A percentile compares a stretch with the other conserved stretches of the same genome.
These are phyloP conservation scores for Mortierella claussenii DNA, from an alignment of 192 early-diverging fungal species.

Conservation along the genomic window DNA sequence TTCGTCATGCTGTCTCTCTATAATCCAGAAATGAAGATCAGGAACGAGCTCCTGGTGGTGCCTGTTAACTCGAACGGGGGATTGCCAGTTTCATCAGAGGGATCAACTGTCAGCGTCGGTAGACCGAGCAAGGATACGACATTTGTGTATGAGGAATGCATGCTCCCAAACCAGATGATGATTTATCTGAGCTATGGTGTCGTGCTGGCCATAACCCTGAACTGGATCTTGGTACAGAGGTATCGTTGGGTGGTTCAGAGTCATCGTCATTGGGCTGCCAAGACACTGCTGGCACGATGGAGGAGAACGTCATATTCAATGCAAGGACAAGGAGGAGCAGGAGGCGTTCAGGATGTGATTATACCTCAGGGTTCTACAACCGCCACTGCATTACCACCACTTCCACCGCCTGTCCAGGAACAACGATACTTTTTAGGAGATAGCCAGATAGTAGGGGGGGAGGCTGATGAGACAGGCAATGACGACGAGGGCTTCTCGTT, in stretches of 20 bases:
- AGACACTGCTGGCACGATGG: constrained; percentile 16
- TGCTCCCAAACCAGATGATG: constrained; percentile 73
- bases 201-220: constrained; percentile 19
- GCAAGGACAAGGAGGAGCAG: too few relatives aligned
- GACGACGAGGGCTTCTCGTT: background rate
- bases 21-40: constrained; percentile 13
- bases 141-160: constrained; percentile 65
- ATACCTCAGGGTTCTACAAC: constrained; percentile 13
- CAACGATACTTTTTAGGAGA: background rate
- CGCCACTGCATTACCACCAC: constrained; percentile 4
- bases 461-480: background rate
- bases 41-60: constrained; percentile 2
- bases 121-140: constrained; percentile 19
- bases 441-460: too few relatives aligned
- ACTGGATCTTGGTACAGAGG: constrained; percentile 32
- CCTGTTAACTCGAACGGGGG: constrained; percentile 27
- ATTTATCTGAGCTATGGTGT: constrained; percentile 57
- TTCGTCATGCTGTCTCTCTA: constrained; percentile 52
- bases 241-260: constrained; percentile 24
- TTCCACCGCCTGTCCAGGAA: too few relatives aligned
- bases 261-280: background rate
- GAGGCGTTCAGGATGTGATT: too few relatives aligned
- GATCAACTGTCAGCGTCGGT: background rate
- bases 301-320: background rate
- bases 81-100: constrained; percentile 60